Base-by-base conservation (phyloP, 1,139 yeast genomes). In the Magnusiomyces fungicola region DNA sequence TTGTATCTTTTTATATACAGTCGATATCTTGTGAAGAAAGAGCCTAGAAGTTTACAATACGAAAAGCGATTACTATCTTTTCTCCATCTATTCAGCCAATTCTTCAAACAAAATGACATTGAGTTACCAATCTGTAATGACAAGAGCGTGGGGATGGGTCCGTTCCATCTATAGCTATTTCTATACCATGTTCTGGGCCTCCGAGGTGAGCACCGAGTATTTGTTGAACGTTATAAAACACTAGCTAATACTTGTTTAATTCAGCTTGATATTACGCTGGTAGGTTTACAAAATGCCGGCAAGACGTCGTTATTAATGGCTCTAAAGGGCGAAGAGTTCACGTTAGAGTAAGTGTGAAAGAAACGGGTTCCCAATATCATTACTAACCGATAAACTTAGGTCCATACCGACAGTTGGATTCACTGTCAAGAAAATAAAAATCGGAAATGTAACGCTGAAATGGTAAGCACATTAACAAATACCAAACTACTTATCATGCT, bases 261-360 rank as follows among this genome's bases (percentile, higher is more conserved):
- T 25, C 47, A 61, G 67, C 61, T 69, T 53, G 71, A 69, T 47
- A 60, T 68, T 24, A 67, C 71, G 6, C 55, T 68, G 18, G 53
- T 68, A 36, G 72, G 72, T 9, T 59, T 68, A n/a, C 72, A 68
- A 53, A 69, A 68, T 56, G 70, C 71, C 14, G 72, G 72, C 32
- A 68, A 68, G 50, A 67, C 72, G 5, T 66, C 70, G 23, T 55
- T 68, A 24, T 52, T 68, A 45, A 56, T 59, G 19, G 70, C 64
- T 19, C 55, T 68, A 19, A 58, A 61, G 58, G 71, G 70, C 18
- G 69, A 66, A 21, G 59, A 61, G 21, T 67, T 67, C 55, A 60
- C 64, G 3, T 60, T 66, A 29, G 71, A 68, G 67, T 63, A 57
- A 24, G 67, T 54, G 14, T 12, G 9, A 21, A 30, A 19, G 18